Evolutionary conservation across 1,139 yeast species (phyloP), one percentile per base, ranked within the genome.

Genomic region (Eremothecium gossypii): DNA sequence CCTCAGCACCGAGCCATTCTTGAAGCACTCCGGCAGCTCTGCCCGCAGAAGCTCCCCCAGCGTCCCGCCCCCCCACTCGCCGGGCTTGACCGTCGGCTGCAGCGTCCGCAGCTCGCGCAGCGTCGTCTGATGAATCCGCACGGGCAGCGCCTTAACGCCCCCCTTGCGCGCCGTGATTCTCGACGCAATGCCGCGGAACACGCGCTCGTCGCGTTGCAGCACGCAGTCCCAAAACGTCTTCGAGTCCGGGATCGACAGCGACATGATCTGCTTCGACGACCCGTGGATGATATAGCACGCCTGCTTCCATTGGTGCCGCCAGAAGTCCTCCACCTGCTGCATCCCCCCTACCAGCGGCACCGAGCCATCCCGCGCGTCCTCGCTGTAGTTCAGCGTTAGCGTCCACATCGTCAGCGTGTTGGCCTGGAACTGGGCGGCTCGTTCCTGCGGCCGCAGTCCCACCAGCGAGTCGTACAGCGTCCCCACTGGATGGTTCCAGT

Each of bases 401-500:
- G 61, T 63, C 89, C 93, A 83, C 1, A 70, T 62, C 14, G 57
- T 45, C 5, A 60, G 38, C 8, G 48, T 43, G 30, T 41, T 42
- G 4, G 42, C 41, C 27, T 42, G 39, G 17, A 40, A 29, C 36
- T 42, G 14, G 34, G 40, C 36, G 6, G 43, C 29, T 32, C 38
- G 49, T 49, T 30, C 45, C 45, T 20, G 40, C 6, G 70, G 73
- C 40, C 66, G 66, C 14, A 58, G 45, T 1, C 66, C 68, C 14
- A 68, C 65, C 42, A 73, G 59, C 17, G 70, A 59, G 51, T 86
- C 96, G 54, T 71, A 76, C 4, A 81, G 62, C 4, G 83, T 66
- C 0, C 96, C 96, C 5, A 81, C 63, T 0, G 96, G 96, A 51
- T 78, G 65, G 51, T 83, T 79, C 95, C 96, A 87, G 38, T 74